Conservation (phyloP, 2,329 filamentous ascomycete genomes). For the Stachybotrys echinatus region DNA sequence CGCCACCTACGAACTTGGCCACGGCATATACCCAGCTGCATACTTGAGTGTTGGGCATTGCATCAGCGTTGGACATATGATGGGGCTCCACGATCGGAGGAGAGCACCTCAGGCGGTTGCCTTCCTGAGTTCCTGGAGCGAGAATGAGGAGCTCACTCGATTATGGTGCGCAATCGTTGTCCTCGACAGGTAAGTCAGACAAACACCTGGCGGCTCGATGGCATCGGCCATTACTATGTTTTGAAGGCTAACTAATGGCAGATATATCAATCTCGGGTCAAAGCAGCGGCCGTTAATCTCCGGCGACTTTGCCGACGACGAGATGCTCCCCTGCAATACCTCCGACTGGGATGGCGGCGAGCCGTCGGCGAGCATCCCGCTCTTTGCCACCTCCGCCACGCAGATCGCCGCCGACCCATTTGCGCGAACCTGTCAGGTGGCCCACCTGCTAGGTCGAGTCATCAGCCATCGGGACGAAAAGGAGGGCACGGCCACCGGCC, state of each 20-base stretch:
- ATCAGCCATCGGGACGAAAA: constrained; percentile 1
- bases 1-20: constrained; percentile 1
- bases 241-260: background rate
- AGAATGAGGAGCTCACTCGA: constrained; percentile 1
- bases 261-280: constrained; percentile 1
- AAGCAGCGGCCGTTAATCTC: constrained; percentile 1
- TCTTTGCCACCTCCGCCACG: background rate
- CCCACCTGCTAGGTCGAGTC: background rate
- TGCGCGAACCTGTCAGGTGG: constrained; percentile 1
- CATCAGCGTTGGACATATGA: background rate
- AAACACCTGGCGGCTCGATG: too few species aligned
- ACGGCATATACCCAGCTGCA: constrained; percentile 1
- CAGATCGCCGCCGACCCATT: constrained; percentile 1
- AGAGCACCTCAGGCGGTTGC: background rate
- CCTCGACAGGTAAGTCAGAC: background rate
- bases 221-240: background rate
- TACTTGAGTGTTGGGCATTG: background rate
- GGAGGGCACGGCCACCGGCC: background rate
- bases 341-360: background rate
- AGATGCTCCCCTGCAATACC: background rate
- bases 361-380: background rate
- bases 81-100: background rate
- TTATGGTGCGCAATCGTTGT: constrained; percentile 1
- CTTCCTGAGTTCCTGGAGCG: background rate
- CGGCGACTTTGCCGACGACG: background rate